Base-by-base conservation (phyloP, 2,329 filamentous ascomycete genomes). In the Microthyrium microscopicum region DNA sequence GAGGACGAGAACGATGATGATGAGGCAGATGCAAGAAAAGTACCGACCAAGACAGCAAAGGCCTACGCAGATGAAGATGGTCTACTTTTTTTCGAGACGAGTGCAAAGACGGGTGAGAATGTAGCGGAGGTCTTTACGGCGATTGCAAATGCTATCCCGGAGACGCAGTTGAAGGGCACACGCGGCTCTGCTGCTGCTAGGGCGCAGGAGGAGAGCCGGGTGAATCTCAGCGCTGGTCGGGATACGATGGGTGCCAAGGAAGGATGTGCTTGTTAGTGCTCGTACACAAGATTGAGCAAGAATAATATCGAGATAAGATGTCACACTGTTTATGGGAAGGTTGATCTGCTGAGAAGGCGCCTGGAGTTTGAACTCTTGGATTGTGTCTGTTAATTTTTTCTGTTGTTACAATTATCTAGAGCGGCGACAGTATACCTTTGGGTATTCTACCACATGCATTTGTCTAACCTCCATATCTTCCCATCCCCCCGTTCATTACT, bases 71-170 rank as follows among this genome's bases (percentile, higher is more conserved):
- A 95, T 45, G 87, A 95, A 57, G 89, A 98, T 58, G 73, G 77
- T 35, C 62, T 98, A 43, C 57, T 98, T 42, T 98, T 98, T 63
- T 95, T 94, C 55, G 89, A 98, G 66, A 98, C 89, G 12, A 92
- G 82, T 53, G 89, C 89, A 30, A 98, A 98, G 73, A 89, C 83
- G 4, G 89, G 89, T 18, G 70, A 79, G 51, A 94, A 94, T 54
- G 89, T 98, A 25, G 74, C 78, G 34, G 87, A 94, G 47, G 89
- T 98, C 20, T 98, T 98, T 53, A 94, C 85, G 29, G 89, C 89
- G 20, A 98, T 98, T 52, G 89, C 89, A 39, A 95, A 95, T 52
- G 84, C 85, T 26, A 98, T 98, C 48, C 89, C 89, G 2, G 89
- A 98, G 65, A 92, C 84, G 33, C 93, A 83, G 41, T 62, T 95